Percentiles rank a stretch among this genome's conserved stretches.
Conservation (phyloP, 192 early-diverging fungal genomes). For the Gamsiella multidivaricata region DNA sequence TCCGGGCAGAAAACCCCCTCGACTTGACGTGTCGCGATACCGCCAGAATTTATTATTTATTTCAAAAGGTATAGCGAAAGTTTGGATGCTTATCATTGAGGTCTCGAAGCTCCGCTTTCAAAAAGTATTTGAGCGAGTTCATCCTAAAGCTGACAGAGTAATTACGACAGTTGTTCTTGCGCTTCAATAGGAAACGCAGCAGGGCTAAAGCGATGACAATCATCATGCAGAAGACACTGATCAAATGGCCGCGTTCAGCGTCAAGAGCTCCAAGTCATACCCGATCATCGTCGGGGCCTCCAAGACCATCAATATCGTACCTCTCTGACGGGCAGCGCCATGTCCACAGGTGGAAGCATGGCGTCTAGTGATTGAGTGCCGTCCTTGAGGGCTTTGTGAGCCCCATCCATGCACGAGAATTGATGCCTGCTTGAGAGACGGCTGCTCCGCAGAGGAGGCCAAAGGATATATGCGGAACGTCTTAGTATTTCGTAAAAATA, state of each 20-base stretch:
- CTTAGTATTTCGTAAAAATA: too few relatives aligned
- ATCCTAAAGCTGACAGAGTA: constrained; percentile 44
- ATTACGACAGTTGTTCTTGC: constrained; percentile 35
- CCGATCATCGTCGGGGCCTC: constrained; percentile 14
- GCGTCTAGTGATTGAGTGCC: not conserved
- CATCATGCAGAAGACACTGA: constrained; percentile 10
- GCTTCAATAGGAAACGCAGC: constrained; percentile 27
- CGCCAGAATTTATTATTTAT: too few relatives aligned
- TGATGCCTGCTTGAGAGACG: constrained; percentile 19
- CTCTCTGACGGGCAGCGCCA: too few relatives aligned
- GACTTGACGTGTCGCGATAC: too few relatives aligned
- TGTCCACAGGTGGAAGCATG: too few relatives aligned
- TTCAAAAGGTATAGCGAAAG: constrained; percentile 36
- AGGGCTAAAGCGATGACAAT: constrained; percentile 2
- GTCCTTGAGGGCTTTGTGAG: constrained; percentile 21
- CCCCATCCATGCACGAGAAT: constrained; percentile 32
- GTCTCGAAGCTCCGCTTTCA: constrained; percentile 39
- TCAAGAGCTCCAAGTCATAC: constrained; percentile 28
- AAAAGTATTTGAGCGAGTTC: constrained; percentile 36
- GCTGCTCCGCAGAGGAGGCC: too few relatives aligned
- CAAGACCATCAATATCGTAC: constrained; percentile 27
- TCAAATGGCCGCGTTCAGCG: constrained; percentile 36
- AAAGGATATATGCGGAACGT: not conserved
- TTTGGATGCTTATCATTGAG: constrained; percentile 41
- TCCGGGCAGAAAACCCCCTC: too few relatives aligned